Evolutionary conservation across 2,329 filamentous ascomycete species (phyloP).

Genomic region (Fusarium beomiforme): DNA sequence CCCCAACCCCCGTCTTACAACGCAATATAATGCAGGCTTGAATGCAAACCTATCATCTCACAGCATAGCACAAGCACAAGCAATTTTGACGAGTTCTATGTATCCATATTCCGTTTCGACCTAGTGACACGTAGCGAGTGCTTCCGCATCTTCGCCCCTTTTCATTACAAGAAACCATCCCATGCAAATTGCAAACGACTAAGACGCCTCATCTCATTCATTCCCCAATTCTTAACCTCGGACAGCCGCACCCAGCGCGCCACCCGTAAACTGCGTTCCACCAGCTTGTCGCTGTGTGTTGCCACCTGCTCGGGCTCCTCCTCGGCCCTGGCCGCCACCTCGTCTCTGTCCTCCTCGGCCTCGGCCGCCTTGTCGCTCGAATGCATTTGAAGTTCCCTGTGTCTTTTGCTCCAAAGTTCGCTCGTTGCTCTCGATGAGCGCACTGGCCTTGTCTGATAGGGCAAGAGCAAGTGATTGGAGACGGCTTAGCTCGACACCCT

Average conservation of each 20-base stretch:
- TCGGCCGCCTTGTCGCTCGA: slow-evolving; percentile 89
- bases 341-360: slow-evolving; percentile 73
- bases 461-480: slow-evolving; percentile 95
- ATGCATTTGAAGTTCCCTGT: slow-evolving; percentile 93
- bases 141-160: slow-evolving; percentile 48
- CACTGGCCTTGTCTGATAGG: slow-evolving; percentile 94
- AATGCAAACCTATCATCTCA: slow-evolving; percentile 12
- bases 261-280: slow-evolving; percentile 83
- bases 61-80: slow-evolving; percentile 24
- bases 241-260: slow-evolving; percentile 77
- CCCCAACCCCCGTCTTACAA: too few species aligned
- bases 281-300: slow-evolving; percentile 73
- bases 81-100: slow-evolving; percentile 44
- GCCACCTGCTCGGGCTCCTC: slow-evolving; percentile 67
- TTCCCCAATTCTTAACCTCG: slow-evolving; percentile 59
- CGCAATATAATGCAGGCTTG: not conserved
- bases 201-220: slow-evolving; percentile 47
- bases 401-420: slow-evolving; percentile 96
- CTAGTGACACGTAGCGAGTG: slow-evolving; percentile 48
- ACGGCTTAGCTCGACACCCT: slow-evolving; percentile 96
- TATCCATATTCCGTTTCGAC: slow-evolving; percentile 47
- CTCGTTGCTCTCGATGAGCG: slow-evolving; percentile 96
- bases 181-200: slow-evolving; percentile 49
- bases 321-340: slow-evolving; percentile 69
- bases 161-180: slow-evolving; percentile 50